These are phyloP conservation scores for Vachellia pachyceras DNA, from an alignment of 306 rosid species.

Conservation along the genomic window DNA sequence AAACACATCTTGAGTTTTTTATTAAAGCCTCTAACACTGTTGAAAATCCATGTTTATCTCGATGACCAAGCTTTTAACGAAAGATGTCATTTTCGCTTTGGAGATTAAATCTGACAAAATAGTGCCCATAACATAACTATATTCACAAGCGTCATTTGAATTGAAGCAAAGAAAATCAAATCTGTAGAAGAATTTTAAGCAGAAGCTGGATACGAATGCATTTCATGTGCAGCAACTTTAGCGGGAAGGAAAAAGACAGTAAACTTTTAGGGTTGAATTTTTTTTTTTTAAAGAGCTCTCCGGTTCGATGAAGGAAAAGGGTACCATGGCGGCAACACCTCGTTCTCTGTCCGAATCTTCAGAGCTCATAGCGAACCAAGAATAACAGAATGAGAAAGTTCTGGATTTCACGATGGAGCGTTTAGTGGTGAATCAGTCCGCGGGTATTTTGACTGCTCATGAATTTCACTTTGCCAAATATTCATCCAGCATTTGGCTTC, in stretches of 20 bases:
- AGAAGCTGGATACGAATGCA: neutral
- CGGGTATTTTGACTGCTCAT: slow-evolving; percentile 17
- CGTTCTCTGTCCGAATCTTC: slow-evolving; percentile 39
- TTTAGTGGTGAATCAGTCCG: slow-evolving; percentile 45
- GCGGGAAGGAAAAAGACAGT: slow-evolving; percentile 6
- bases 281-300: slow-evolving; percentile 8
- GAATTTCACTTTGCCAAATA: slow-evolving; percentile 2
- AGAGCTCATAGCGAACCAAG: slow-evolving; percentile 53
- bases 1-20: neutral
- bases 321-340: slow-evolving; percentile 46
- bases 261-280: slow-evolving; percentile 31
- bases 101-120: slow-evolving; percentile 12
- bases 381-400: neutral
- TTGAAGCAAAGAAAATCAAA: slow-evolving; percentile 35
- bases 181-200: slow-evolving; percentile 21
- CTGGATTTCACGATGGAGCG: neutral
- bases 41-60: slow-evolving; percentile 24
- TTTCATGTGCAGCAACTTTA: neutral
- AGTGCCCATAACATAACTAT: slow-evolving; percentile 1
- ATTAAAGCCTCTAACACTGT: neutral
- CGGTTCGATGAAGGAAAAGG: slow-evolving; percentile 4
- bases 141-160: slow-evolving; percentile 31
- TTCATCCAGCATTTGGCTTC: neutral
- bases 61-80: slow-evolving; percentile 35
- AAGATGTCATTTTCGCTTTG: slow-evolving; percentile 32